phyloP scores from a whole-genome alignment of 2,329 filamentous ascomycete species.

The Claviceps paspali region DNA sequence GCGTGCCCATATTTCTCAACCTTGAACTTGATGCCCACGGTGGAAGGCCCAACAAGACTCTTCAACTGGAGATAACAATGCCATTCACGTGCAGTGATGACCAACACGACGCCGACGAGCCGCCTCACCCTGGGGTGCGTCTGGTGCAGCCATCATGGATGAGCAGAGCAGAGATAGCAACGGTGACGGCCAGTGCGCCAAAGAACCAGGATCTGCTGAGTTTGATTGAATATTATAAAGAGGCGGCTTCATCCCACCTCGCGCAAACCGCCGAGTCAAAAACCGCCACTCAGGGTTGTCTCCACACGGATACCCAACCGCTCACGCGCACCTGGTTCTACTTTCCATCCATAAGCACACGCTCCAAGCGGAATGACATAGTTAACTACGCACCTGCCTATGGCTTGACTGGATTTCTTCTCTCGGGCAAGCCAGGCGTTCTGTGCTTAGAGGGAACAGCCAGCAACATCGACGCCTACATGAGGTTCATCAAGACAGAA shows the following conservation, averaged over 20 bases:
- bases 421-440: slow-evolving; percentile 43
- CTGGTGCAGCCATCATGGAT: slow-evolving; percentile 32
- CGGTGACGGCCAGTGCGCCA: slow-evolving; percentile 24
- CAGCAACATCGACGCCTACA: slow-evolving; percentile 36
- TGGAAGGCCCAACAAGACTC: slow-evolving; percentile 1
- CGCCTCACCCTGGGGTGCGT: slow-evolving; percentile 25
- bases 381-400: slow-evolving; percentile 37
- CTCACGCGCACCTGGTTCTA: slow-evolving; percentile 46
- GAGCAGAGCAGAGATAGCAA: slow-evolving; percentile 29
- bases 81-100: slow-evolving; percentile 13
- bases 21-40: slow-evolving; percentile 8
- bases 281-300: too few species aligned
- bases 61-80: slow-evolving; percentile 21
- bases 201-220: slow-evolving; percentile 26
- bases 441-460: slow-evolving; percentile 36
- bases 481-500: slow-evolving; percentile 48
- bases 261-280: not conserved
- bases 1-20: slow-evolving; percentile 13
- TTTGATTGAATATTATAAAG: slow-evolving; percentile 28
- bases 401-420: slow-evolving; percentile 40
- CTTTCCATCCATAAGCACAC: slow-evolving; percentile 45
- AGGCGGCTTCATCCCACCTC: slow-evolving; percentile 14
- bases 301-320: not conserved
- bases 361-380: slow-evolving; percentile 41
- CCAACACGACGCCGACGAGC: slow-evolving; percentile 2